A percentile compares a stretch with the other conserved stretches of the same genome.
phyloP scores from a whole-genome alignment of 768 basidiomycete genomes.

The Terana coerulea region DNA sequence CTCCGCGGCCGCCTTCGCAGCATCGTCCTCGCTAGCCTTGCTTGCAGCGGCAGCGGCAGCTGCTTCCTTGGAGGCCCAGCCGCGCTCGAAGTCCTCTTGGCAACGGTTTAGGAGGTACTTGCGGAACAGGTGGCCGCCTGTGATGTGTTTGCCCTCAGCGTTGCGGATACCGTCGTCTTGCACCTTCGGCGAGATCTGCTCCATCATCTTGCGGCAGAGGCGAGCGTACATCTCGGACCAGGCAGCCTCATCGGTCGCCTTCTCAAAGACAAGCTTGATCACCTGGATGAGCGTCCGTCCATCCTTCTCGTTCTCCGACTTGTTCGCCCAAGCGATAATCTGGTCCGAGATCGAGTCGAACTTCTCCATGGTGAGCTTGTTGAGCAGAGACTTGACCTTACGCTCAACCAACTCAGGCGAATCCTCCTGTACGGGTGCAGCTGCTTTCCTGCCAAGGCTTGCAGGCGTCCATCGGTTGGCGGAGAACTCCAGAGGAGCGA shows the following conservation, averaged over 20 bases:
- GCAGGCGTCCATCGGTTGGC: conserved; percentile 78
- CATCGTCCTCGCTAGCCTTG: conserved; percentile 84
- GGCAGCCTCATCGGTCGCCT: conserved; percentile 92
- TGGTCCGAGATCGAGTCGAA: conserved; percentile 95
- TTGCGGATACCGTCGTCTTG: conserved; percentile 86
- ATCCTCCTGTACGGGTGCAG: conserved; percentile 47
- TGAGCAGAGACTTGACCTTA: conserved; percentile 87
- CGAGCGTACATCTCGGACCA: conserved; percentile 99
- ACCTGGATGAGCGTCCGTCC: conserved; percentile 93
- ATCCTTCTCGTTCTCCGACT: conserved; percentile 85
- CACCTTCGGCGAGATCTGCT: conserved; percentile 82
- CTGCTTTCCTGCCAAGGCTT: conserved; percentile 39
- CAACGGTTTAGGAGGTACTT: conserved; percentile 96
- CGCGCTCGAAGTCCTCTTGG: conserved; percentile 90
- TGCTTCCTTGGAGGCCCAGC: conserved; percentile 87
- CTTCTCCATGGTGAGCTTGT: conserved; percentile 95
- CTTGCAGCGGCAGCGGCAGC: conserved; percentile 82
- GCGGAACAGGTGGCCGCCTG: conserved; percentile 92
- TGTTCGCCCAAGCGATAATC: conserved; percentile 94
- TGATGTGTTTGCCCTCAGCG: conserved; percentile 80
- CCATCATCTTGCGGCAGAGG: conserved; percentile 94
- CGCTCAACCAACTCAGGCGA: conserved; percentile 86
- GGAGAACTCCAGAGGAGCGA: conserved; percentile 73
- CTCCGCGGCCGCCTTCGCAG: conserved; percentile 65
- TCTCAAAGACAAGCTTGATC: conserved; percentile 94